Evolutionary conservation across 192 early-diverging fungal genomes (phyloP).

Genomic region (Spizellomyces punctatus): DNA sequence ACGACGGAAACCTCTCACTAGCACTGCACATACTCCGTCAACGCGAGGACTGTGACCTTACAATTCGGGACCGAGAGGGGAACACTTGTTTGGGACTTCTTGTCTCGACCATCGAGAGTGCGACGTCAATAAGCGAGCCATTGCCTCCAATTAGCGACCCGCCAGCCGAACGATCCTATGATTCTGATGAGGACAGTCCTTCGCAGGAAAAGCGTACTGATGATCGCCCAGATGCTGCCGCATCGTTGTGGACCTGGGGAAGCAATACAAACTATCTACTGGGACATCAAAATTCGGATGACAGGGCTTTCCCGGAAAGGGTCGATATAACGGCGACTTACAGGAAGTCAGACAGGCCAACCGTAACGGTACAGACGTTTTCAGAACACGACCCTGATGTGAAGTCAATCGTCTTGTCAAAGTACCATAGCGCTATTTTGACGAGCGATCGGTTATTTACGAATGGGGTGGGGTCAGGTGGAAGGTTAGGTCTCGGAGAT

Average conservation of each 20-base stretch:
- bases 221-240: conserved; percentile 26
- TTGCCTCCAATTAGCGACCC: not conserved
- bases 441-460: conserved; percentile 53
- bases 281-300: conserved; percentile 67
- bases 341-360: conserved; percentile 27
- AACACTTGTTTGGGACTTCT: conserved; percentile 54
- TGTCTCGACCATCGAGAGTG: conserved; percentile 13
- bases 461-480: conserved; percentile 72
- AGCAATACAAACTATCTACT: conserved; percentile 69
- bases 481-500: conserved; percentile 65
- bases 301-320: conserved; percentile 64
- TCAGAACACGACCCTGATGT: conserved; percentile 33
- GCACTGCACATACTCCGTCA: conserved; percentile 48
- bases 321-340: conserved; percentile 48
- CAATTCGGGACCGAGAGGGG: conserved; percentile 55
- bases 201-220: not conserved
- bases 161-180: not conserved
- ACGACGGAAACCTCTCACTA: conserved; percentile 58
- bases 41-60: conserved; percentile 52
- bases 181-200: conserved; percentile 16
- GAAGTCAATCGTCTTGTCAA: conserved; percentile 57
- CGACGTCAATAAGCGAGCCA: not conserved
- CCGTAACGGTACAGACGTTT: conserved; percentile 30
- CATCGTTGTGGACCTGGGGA: conserved; percentile 74
- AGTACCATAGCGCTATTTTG: conserved; percentile 66